Base-by-base conservation (phyloP, 495 filamentous ascomycete genomes). In the Xylaria bambusicola region DNA sequence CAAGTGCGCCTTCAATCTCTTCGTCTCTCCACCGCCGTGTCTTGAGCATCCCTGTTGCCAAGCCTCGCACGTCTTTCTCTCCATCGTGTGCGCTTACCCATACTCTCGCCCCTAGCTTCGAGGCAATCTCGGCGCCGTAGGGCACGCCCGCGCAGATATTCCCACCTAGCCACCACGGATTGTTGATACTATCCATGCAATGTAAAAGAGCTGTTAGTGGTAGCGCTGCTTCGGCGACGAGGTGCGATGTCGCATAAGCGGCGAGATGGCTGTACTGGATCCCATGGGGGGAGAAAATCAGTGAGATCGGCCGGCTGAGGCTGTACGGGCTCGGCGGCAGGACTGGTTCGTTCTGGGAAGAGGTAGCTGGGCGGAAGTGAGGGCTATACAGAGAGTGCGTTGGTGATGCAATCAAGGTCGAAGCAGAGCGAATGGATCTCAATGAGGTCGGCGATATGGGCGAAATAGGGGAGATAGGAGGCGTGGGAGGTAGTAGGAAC, bases 1-100 rank as follows among this genome's bases (percentile, higher is more conserved):
- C 21, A n/a, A 71, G 21, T 6, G 58, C 63, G 6, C 46, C 47
- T 61, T 75, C 71, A 6, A 86, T 77, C 40, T 84, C 81, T 6
- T 81, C 73, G 1, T 63, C 48, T 0, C 62, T 57, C 64, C 71
- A 84, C 35, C 73, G 77, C 46, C 70, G 66, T 10, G 75, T 83
- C 55, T 73, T 74, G 1, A 84, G 68, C 62, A 80, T 73, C 31
- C 66, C 68, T 20, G 79, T 82, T 1, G 74, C 77, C 8, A 86
- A 21, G 0, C 87, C 87, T 1, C 67, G 74, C 40, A 80, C 78
- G 18, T 81, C 73, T 62, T 88, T 90, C 17, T 82, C 82, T 13
- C 82, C 85, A 62, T 89, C 86, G 41, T 90, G 87, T 1, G 87
- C 83, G 54, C 80, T 77, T 21, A 89, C 79, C 87, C 87, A 89